Percentiles rank a stretch among this genome's conserved stretches.
These are phyloP conservation scores for Trichomonas vaginalis DNA, from an alignment of 208 protist species.

Conservation along the genomic window DNA sequence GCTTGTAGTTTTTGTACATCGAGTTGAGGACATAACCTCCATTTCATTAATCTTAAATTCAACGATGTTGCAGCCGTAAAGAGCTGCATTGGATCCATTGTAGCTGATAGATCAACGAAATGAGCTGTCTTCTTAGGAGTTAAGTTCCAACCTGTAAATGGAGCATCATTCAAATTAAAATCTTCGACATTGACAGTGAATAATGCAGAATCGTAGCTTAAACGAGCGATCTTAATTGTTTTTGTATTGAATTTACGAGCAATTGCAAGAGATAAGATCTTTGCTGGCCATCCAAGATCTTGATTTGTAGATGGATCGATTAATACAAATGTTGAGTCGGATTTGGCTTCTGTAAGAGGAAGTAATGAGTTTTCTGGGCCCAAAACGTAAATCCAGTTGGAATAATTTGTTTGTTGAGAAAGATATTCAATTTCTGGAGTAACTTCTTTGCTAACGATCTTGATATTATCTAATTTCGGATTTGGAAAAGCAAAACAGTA, in stretches of 20 bases:
- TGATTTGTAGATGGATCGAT: slow-evolving; percentile 15
- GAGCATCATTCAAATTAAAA: background rate
- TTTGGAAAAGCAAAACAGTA: slow-evolving; percentile 73
- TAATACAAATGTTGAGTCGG: background rate
- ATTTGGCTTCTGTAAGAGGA: background rate
- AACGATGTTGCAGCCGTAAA: slow-evolving; percentile 46
- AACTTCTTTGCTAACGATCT: background rate
- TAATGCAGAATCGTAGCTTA: background rate
- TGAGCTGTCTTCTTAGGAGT: background rate
- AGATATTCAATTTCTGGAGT: background rate
- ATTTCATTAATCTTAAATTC: slow-evolving; percentile 92
- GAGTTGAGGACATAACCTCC: slow-evolving; percentile 73
- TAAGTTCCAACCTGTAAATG: background rate
- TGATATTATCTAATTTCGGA: slow-evolving; percentile 34
- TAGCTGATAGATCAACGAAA: slow-evolving; percentile 1
- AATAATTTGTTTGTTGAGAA: background rate
- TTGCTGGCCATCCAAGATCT: background rate
- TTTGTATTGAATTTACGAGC: background rate
- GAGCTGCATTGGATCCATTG: slow-evolving; percentile 21
- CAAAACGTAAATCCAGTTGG: background rate
- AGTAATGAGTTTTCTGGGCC: background rate
- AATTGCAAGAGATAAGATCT: background rate
- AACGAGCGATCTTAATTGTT: background rate
- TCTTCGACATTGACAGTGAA: background rate
- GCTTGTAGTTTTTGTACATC: slow-evolving; percentile 56